Evolutionary conservation across 441 rosid species (phyloP), one percentile per base, ranked within the genome.

Genomic region (Raphanus hybrid): DNA sequence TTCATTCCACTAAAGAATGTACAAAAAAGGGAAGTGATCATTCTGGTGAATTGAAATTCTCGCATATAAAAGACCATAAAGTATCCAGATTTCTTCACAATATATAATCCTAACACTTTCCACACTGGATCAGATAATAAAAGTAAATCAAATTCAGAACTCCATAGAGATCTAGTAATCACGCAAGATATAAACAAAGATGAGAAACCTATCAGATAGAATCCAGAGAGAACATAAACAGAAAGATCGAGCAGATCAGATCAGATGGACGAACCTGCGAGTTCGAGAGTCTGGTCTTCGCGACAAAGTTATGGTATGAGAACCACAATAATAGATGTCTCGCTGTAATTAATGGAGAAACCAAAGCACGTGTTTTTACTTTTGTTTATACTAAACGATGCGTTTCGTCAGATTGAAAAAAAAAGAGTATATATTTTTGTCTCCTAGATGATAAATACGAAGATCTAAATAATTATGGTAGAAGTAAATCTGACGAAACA

Each of bases 251-350:
- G 66, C 57, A 29, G 34, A 29, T 29, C 34, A 79, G 82, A 79
- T 74, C 78, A 74, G 70, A 69, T 6, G n/a, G 55, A 27, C 64
- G 34, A 43, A 69, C 78, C 82, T 79, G 16, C 39, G 73, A 60
- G 64, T 64, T 26, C 11, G 69, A 65, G 60, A 65, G 62, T 12
- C 70, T 52, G 39, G 81, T 78, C 81, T 78, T 61, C 64, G 69
- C 65, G 26, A 78, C 62, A 5, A 72, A 61, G 50, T 37, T 67
- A 45, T 27, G 75, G 23, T 2, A 7, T 43, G 54, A 64, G 76
- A 64, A 63, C 52, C 62, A 29, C 64, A 65, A 70, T 26, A n/a
- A 64, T 23, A 70, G 63, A 70, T 77, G 41, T 77, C 64, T 77
- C 32, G 71, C 76, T 71, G 69, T 48, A 54, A 26, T 58, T 58